Base-by-base conservation (phyloP, 495 filamentous ascomycete genomes). In the Penicillium tannophilum region DNA sequence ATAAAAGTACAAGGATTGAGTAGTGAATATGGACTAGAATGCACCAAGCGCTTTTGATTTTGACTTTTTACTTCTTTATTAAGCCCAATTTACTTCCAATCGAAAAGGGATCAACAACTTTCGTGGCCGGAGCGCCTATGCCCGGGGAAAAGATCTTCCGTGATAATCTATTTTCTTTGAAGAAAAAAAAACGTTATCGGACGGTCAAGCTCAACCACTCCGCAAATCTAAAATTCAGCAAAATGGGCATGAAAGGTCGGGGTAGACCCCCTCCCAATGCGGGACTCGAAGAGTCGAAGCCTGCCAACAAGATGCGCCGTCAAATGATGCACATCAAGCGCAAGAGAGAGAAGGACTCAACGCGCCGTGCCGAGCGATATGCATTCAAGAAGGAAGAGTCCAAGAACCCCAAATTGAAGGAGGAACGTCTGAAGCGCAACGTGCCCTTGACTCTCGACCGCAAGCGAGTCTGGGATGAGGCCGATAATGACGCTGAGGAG, bases 401-500 rank as follows among this genome's bases (percentile, higher is more conserved):
- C 62, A 89, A 86, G 71, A 84, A 97, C 63, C 93, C 94, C n/a
- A 79, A 82, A 44, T 71, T 96, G 50, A 82, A 84, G 52, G 84
- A 83, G 53, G 82, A 88, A 53, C 82, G 94, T 62, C 77, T 91
- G 49, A 85, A 80, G 60, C 83, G 81, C 62, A 98, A 97, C 76
- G 79, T 92, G 41, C 91, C 94, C 2, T 69, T 85, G 41, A 97
- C 91, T 3, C 83, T 97, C 23, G 94, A 98, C 60, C 84, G 86
- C 47, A 97, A 97, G 80, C 75, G 94, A 68, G 85, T 90, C 52
- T 98, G 93, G 93, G 94, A 98, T 65, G 90, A 95, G 41, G 84
- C 88, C n/a, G 89, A 90, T 55, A 87, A 88, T 46, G 91, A 82
- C 54, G 72, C 70, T 31, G 76, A 78, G 43, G 77, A 90, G 61